Base-by-base conservation (phyloP, 2,329 filamentous ascomycete genomes). In the Coniochaeta hoffmannii region DNA sequence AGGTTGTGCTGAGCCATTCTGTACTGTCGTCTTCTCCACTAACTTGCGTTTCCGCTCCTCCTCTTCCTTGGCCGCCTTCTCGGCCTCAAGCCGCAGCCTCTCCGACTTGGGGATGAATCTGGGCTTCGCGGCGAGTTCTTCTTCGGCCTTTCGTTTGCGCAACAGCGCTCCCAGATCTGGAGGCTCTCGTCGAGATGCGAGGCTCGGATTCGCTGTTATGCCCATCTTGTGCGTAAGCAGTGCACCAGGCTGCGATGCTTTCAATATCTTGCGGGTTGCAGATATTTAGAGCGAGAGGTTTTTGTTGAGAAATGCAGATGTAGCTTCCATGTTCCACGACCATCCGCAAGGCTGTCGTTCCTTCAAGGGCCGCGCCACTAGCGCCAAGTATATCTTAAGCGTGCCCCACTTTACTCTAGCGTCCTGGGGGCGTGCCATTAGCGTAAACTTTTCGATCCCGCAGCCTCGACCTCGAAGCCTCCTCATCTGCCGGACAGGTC, bases 71-170 rank as follows among this genome's bases (percentile, higher is more conserved):
- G 80, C 78, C 51, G 86, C 79, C 70, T 90, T 90, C 66, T 95
- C 89, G 15, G 90, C 77, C 30, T 90, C 90, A 26, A 95, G 71
- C 58, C 85, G 82, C 68, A 96, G 90, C 55, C 92, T 82, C 69
- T 96, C 82, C 31, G 88, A 87, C 74, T 89, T 94, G 4, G 89
- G 88, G 22, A 96, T 75, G 68, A 95, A 93, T 71, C 61, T 58
- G n/a, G 63, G 62, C 53, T 66, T 63, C 5, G 60, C 56, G 0
- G 63, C 61, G 15, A 87, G 85, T 71, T 90, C 74, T 44, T 76
- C 71, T 56, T 79, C 76, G 50, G 75, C 75, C 56, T 73, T 71
- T 56, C 69, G 84, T 79, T 73, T 89, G 89, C 68, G 94, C 87
- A 49, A 89, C 74, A 53, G 89, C 88, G 52, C 94, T 69, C 61